These are phyloP conservation scores for Aureoboletus auriporus DNA, from an alignment of 768 basidiomycete genomes.

Conservation along the genomic window DNA sequence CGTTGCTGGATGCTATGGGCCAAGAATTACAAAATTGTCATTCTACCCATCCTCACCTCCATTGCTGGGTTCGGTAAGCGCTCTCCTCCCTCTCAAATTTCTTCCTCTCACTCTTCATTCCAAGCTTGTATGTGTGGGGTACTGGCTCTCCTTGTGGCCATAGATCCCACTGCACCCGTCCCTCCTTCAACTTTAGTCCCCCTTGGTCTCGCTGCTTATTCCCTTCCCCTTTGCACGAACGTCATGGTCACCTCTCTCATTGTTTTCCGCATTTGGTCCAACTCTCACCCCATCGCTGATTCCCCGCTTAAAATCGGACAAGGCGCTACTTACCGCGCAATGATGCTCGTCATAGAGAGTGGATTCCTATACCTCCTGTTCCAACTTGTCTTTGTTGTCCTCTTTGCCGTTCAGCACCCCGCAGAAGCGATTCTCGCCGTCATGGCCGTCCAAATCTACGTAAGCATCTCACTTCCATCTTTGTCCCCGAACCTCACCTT, in stretches of 20 bases:
- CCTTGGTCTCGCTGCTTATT: conserved; percentile 33
- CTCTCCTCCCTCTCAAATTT: background rate
- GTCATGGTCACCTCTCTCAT: conserved; percentile 40
- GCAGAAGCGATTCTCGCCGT: conserved; percentile 36
- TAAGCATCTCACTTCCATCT: conserved; percentile 15
- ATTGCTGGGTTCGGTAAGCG: conserved; percentile 33
- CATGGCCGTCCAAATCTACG: conserved; percentile 39
- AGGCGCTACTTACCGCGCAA: conserved; percentile 23
- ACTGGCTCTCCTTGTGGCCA: conserved; percentile 26
- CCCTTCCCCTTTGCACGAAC: conserved; percentile 40
- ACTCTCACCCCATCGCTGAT: conserved; percentile 12
- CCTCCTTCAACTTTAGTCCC: conserved; percentile 35
- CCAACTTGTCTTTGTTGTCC: conserved; percentile 39
- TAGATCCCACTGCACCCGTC: conserved; percentile 26
- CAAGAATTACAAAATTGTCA: conserved; percentile 28
- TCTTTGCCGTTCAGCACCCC: conserved; percentile 31
- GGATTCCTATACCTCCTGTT: conserved; percentile 37
- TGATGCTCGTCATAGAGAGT: conserved; percentile 37
- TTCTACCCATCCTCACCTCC: conserved; percentile 33
- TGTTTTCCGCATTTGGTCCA: conserved; percentile 35
- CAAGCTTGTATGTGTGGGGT: conserved; percentile 30
- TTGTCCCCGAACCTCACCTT: background rate
- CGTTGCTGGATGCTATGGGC: conserved; percentile 43
- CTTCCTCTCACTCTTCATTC: background rate
- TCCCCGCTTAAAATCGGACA: conserved; percentile 9